Evolutionary conservation across 2,329 filamentous ascomycete species (phyloP), one percentile per base, ranked within the genome.

Genomic region (Verticillium nubilum): DNA sequence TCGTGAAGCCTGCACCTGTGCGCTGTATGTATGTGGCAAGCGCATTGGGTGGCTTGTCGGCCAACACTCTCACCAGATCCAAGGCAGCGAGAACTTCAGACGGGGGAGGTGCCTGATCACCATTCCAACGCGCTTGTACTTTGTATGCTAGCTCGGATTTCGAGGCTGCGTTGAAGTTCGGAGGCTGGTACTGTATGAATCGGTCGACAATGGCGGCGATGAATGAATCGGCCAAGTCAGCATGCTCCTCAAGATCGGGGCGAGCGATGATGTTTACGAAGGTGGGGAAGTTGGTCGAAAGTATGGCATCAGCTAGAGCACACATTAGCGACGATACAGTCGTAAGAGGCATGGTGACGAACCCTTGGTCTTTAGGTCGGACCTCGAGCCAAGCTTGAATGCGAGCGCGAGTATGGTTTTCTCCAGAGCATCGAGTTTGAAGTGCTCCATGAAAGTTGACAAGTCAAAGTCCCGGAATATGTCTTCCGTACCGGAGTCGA

Each of bases 391-490:
- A 62, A 87, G 84, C 74, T 94, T 96, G 74, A 97, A 97, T 4
- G 94, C 92, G 60, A 97, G 80, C 56, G 92, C 91, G 64, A 99
- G 82, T 62, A 96, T 85, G 47, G 91, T 91, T 80, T 96, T 96
- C 69, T 92, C 87, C 54, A 97, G 75, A 10, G 92, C 87, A 76
- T 97, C 93, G 58, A 97, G 82, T 72, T 93, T 92, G 80, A 99
- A 99, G 73, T 98, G 93, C 64, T 96, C 90, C 81, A 98, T 88
- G 72, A 99, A 98, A 2, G 90, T 91, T 2, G 91, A 90, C n/a
- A 99, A 83, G 71, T 99, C 94, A 68, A 99, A 97, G 71, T 98
- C 94, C 60, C 92, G 89, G 73, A 97, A 97, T 62, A 97, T 86
- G 67, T 99, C 94, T 67, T 95, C 92, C 66, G 95, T 94, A 23